Conservation (phyloP, 228 moss, liverwort and hornwort genomes). For the Sphagnum fallax region DNA sequence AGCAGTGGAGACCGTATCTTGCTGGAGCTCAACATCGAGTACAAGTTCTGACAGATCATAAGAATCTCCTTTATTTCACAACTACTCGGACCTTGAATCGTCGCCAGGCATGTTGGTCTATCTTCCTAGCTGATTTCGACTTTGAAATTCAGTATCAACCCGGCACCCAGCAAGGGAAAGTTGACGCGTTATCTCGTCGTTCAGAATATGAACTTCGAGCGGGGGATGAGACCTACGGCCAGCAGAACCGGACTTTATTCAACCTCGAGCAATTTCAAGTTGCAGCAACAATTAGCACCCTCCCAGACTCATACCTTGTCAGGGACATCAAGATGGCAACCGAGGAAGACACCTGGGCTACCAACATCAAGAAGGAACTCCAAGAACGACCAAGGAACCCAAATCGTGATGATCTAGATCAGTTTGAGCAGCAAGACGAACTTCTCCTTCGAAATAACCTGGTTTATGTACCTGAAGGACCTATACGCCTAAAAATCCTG, state of each 20-base stretch:
- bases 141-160: not conserved
- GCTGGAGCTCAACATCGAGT: not conserved
- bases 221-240: not conserved
- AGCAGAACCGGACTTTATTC: not conserved
- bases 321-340: not conserved
- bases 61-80: constrained; percentile 1
- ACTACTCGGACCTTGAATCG: not conserved
- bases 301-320: not conserved
- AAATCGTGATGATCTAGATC: not conserved
- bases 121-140: constrained; percentile 1
- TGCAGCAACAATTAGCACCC: too few species aligned
- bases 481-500: too few species aligned
- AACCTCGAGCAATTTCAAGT: not conserved
- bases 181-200: not conserved
- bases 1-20: too few species aligned
- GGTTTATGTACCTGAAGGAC: not conserved
- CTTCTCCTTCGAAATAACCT: not conserved
- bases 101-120: constrained; percentile 1
- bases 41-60: not conserved
- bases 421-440: not conserved
- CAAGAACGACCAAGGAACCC: not conserved
- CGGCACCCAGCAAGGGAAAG: not conserved
- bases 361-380: not conserved
- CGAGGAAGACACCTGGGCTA: not conserved
- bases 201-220: not conserved